These are phyloP conservation scores for Solanum sejunctum DNA, from an alignment of 257 asterid genomes.

Conservation along the genomic window DNA sequence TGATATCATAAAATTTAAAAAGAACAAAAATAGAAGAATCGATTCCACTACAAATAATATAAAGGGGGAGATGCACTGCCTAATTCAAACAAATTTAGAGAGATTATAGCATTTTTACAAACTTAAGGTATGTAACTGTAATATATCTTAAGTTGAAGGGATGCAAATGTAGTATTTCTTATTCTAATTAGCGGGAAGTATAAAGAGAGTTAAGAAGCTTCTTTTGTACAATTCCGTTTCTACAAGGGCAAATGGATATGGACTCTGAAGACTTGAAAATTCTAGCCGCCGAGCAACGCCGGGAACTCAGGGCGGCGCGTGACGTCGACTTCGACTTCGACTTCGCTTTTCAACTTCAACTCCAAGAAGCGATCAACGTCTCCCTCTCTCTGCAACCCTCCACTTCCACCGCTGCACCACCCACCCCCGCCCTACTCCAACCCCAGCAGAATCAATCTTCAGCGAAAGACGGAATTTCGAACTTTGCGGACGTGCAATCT, in stretches of 20 bases:
- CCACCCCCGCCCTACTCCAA: conserved; percentile 12
- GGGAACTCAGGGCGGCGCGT: conserved; percentile 37
- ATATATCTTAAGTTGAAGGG: background rate
- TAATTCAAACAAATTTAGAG: background rate
- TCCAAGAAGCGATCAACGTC: conserved; percentile 11
- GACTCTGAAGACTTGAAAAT: conserved; percentile 22
- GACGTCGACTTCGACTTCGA: conserved; percentile 50
- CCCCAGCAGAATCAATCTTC: conserved; percentile 13
- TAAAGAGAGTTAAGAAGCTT: background rate
- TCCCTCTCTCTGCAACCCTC: conserved; percentile 5
- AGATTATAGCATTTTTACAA: background rate
- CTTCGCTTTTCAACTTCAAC: conserved; percentile 65
- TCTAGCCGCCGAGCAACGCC: conserved; percentile 43
- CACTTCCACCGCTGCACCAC: conserved; percentile 43
- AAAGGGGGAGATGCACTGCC: background rate
- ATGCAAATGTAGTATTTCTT: background rate
- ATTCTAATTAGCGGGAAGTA: background rate
- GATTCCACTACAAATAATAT: too few relatives aligned
- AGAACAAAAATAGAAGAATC: too few relatives aligned
- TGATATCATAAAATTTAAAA: too few relatives aligned
- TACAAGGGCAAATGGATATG: background rate
- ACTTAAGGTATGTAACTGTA: background rate
- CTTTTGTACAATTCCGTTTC: background rate
- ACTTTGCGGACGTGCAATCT: conserved; percentile 15
- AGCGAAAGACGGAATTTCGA: background rate